These are phyloP conservation scores for Fusarium stilboides DNA, from an alignment of 2,329 filamentous ascomycete genomes.

Conservation along the genomic window DNA sequence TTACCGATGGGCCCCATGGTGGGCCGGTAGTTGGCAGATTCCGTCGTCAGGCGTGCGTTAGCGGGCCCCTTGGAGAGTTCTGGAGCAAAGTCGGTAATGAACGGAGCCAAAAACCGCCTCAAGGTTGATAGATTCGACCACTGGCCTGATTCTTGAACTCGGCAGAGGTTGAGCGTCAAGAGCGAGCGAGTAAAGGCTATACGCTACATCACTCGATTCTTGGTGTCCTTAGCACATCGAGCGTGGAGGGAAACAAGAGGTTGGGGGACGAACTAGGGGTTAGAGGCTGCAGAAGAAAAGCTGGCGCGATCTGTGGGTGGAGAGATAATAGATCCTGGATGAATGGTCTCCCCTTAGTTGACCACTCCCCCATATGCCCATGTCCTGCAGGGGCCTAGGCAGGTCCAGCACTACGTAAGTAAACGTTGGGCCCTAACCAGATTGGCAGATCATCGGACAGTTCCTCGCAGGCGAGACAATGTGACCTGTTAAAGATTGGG, in stretches of 20 bases:
- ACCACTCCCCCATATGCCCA: conserved; percentile 3
- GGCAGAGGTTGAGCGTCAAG: neutral
- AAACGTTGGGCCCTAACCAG: conserved; percentile 27
- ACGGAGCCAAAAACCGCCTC: conserved; percentile 7
- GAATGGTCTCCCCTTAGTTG: conserved; percentile 16
- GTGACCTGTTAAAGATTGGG: neutral
- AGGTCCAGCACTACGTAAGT: conserved; percentile 26
- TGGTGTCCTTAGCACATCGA: neutral
- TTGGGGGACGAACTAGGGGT: conserved; percentile 28
- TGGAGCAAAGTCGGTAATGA: conserved; percentile 17
- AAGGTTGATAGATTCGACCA: neutral
- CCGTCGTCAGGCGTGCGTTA: conserved; percentile 22
- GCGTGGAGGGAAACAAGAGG: conserved; percentile 21
- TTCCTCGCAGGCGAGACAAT: conserved; percentile 5
- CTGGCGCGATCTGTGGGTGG: conserved; percentile 51
- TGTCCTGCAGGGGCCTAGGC: conserved; percentile 44
- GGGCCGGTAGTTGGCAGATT: conserved; percentile 34
- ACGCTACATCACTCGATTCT: neutral
- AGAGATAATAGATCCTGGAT: conserved; percentile 45
- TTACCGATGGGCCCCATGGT: conserved; percentile 14
- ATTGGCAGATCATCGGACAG: conserved; percentile 25
- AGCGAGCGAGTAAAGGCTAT: neutral
- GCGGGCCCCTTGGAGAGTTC: conserved; percentile 12
- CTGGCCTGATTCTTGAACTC: neutral
- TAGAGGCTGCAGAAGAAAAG: conserved; percentile 30